These are phyloP conservation scores for Fereydounia khargensis DNA, from an alignment of 1,284 basidiomycete genomes.

Conservation along the genomic window DNA sequence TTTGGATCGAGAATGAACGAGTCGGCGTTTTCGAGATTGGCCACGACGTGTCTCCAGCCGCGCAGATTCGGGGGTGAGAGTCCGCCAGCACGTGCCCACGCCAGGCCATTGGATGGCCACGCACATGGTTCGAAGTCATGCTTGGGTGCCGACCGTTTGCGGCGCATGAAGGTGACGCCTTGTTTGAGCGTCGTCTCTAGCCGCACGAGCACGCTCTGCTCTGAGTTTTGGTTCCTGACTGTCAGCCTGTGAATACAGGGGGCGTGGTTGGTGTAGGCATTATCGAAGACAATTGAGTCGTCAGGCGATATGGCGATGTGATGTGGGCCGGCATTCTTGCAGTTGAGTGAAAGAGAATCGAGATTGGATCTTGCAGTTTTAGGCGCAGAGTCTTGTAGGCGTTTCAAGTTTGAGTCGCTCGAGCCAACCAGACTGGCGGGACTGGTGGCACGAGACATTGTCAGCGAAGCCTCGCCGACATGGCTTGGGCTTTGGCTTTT, in stretches of 20 bases:
- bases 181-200: conserved; percentile 39
- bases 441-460: no score
- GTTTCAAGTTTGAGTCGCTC: no score
- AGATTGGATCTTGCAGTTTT: no score
- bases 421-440: no score
- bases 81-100: conserved; percentile 46
- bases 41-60: conserved; percentile 44
- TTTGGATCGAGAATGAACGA: conserved; percentile 40
- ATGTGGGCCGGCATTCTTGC: conserved; percentile 5
- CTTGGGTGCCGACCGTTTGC: conserved; percentile 29
- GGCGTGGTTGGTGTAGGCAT: conserved; percentile 48
- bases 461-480: no score
- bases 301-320: conserved; percentile 19
- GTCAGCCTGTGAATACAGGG: conserved; percentile 34
- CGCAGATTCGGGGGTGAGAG: conserved; percentile 43
- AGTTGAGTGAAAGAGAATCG: not conserved
- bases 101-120: conserved; percentile 45
- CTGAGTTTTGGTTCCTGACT: conserved; percentile 24
- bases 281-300: conserved; percentile 28
- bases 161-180: conserved; percentile 40
- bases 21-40: conserved; percentile 45
- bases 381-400: no score
- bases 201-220: conserved; percentile 30
- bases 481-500: no score
- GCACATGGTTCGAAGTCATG: conserved; percentile 23